Evolutionary conservation across 2,329 filamentous ascomycete genomes (phyloP), one percentile per base, ranked within the genome.

Genomic region (Colletotrichum tabaci): DNA sequence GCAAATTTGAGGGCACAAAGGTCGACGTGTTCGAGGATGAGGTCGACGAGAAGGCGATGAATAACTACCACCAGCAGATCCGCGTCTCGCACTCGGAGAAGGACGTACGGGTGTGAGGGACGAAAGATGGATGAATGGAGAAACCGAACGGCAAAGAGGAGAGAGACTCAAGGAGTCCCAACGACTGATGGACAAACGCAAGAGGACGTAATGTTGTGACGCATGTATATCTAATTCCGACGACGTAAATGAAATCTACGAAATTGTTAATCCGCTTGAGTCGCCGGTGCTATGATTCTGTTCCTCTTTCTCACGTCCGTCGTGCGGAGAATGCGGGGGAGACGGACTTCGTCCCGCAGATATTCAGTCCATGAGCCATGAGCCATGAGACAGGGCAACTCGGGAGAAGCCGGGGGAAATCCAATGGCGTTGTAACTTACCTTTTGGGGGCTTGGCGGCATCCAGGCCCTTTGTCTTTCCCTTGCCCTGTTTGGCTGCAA

Each of bases 1-100:
- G 94, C 76, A 92, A 94, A 77, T 97, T 96, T 79, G 88, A 90
- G 10, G 78, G 79, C 30, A 89, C 88, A 2, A 77, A 87, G 71
- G 87, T 90, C 10, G 84, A 90, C 68, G 88, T 89, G 13, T 90
- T 90, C 73, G 83, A 84, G 53, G 86, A 87, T 76, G 79, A 80
- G 12, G 80, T 90, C n/a, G 73, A 49, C 47, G 82, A 81, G 38
- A 82, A 82, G 35, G 80, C 88, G 4, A 80, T 90, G 79, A 79
- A 84, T 61, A 82, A 82, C 47, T 89, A 88, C 76, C 84, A 86
- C 73, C 77, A 85, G 64, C 80, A 83, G 66, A 77, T 81, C 35
- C 77, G 77, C 26, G 73, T 79, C 18, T 74, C 78, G 1, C 77
- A 80, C 53, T 71, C 78, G 40, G 76, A 79, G 69, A 77, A 76